phyloP scores from a whole-genome alignment of 1,284 basidiomycete genomes.

The Pseudozyma flocculosa region DNA sequence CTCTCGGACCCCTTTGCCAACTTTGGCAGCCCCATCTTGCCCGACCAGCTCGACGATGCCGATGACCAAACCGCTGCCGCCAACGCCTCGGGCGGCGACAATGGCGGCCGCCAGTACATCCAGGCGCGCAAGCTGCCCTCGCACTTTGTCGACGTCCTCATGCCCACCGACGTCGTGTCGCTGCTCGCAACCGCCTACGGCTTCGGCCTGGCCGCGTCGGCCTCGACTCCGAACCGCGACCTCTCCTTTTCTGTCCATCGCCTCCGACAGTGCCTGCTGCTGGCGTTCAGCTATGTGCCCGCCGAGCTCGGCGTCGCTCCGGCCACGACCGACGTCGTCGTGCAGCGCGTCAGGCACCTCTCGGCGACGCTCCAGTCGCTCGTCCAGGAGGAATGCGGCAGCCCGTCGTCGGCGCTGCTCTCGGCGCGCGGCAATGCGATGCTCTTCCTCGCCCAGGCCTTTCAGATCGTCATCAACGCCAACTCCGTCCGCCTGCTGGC shows the following conservation, averaged over 20 bases:
- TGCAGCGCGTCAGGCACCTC: constrained; percentile 23
- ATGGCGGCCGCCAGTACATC: no score
- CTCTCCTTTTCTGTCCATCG: constrained; percentile 29
- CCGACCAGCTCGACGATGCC: no score
- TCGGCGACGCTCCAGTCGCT: constrained; percentile 23
- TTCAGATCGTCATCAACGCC: constrained; percentile 27
- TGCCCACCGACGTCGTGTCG: constrained; percentile 34
- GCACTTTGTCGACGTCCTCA: constrained; percentile 16
- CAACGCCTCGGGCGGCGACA: no score
- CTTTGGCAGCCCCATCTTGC: neutral
- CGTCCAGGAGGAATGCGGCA: constrained; percentile 22
- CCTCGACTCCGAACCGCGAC: constrained; percentile 12
- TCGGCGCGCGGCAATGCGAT: constrained; percentile 30
- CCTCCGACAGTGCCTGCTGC: constrained; percentile 32
- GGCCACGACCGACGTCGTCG: constrained; percentile 11
- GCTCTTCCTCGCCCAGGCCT: constrained; percentile 32
- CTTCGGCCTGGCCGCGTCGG: constrained; percentile 12
- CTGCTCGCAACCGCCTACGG: constrained; percentile 35
- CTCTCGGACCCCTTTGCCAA: constrained; percentile 30
- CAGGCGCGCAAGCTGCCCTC: no score
- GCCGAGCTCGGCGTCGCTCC: no score
- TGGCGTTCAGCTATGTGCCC: constrained; percentile 16
- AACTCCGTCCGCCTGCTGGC: constrained; percentile 23
- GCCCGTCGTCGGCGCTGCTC: constrained; percentile 7
- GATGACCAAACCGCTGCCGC: no score